Conservation (phyloP, 139 green algal species). For the Desmodesmus armatus region DNA sequence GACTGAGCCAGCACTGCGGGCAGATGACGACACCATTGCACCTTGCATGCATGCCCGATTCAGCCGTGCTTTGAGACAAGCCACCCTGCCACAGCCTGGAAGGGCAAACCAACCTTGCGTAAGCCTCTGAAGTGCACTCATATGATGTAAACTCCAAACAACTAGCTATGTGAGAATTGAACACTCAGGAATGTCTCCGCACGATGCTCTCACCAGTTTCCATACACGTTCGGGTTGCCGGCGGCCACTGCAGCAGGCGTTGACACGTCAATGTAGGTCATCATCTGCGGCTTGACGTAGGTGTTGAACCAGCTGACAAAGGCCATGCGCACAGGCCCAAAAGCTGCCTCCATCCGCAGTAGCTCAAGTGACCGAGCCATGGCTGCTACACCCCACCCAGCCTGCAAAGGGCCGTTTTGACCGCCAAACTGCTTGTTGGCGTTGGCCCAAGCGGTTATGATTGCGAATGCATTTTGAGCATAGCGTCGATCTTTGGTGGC, state of each 20-base stretch:
- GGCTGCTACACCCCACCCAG: conserved; percentile 2
- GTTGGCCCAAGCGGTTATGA: neutral
- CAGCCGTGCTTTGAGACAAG: neutral
- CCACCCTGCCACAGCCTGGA: neutral
- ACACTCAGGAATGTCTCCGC: no score
- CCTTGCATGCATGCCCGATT: neutral
- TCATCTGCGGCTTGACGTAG: neutral
- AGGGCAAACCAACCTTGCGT: neutral
- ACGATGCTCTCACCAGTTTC: no score
- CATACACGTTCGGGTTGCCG: neutral
- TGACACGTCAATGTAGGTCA: neutral
- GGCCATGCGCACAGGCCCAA: neutral
- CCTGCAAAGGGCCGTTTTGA: conserved; percentile 4
- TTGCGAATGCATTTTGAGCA: neutral
- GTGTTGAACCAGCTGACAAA: neutral
- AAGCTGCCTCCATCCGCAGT: neutral
- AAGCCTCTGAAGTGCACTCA: no score
- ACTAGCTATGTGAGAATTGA: no score
- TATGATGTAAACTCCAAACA: no score
- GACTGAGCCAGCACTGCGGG: no score
- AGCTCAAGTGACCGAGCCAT: conserved; percentile 20
- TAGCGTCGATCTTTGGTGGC: neutral
- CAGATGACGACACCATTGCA: neutral
- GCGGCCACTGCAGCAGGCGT: no score
- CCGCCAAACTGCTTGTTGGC: neutral